A percentile compares a stretch with the other conserved stretches of the same genome.
These are phyloP conservation scores for Candida morakotiae DNA, from an alignment of 805 yeast species.

Conservation along the genomic window DNA sequence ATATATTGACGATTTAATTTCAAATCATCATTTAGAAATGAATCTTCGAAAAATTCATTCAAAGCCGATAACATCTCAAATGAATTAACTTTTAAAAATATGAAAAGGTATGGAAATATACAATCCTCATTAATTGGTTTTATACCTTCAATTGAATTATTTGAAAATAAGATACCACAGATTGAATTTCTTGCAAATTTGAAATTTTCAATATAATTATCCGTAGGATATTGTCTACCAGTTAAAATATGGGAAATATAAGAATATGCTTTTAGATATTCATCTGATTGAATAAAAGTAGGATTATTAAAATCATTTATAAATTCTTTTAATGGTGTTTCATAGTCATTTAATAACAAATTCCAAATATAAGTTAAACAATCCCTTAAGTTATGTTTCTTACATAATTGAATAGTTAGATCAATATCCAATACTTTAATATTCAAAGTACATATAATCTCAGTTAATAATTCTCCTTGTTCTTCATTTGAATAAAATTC, in stretches of 20 bases:
- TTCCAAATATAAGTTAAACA: slow-evolving; percentile 72
- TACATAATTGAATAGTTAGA: slow-evolving; percentile 61
- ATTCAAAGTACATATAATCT: slow-evolving; percentile 66
- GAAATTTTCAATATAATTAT: slow-evolving; percentile 35
- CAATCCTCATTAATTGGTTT: slow-evolving; percentile 34
- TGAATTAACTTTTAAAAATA: slow-evolving; percentile 53
- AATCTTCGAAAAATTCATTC: slow-evolving; percentile 82
- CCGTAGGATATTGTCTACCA: slow-evolving; percentile 80
- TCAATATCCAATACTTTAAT: slow-evolving; percentile 72
- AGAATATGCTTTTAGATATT: slow-evolving; percentile 21
- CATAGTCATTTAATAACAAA: slow-evolving; percentile 61
- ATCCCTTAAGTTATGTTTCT: slow-evolving; percentile 52
- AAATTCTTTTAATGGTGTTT: slow-evolving; percentile 66
- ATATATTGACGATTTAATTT: slow-evolving; percentile 70
- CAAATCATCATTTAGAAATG: slow-evolving; percentile 59
- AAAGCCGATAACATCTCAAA: slow-evolving; percentile 61
- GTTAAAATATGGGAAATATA: slow-evolving; percentile 69
- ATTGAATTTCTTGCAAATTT: slow-evolving; percentile 45
- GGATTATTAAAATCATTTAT: slow-evolving; percentile 25
- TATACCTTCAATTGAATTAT: slow-evolving; percentile 39
- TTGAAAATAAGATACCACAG: slow-evolving; percentile 58
- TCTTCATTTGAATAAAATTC: slow-evolving; percentile 37
- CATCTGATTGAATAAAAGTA: slow-evolving; percentile 6
- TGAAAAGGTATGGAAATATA: slow-evolving; percentile 66
- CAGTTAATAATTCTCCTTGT: slow-evolving; percentile 53